Evolutionary conservation across 345 rosid species (phyloP), one percentile per base, ranked within the genome.

Genomic region (Eucalyptus grandis): DNA sequence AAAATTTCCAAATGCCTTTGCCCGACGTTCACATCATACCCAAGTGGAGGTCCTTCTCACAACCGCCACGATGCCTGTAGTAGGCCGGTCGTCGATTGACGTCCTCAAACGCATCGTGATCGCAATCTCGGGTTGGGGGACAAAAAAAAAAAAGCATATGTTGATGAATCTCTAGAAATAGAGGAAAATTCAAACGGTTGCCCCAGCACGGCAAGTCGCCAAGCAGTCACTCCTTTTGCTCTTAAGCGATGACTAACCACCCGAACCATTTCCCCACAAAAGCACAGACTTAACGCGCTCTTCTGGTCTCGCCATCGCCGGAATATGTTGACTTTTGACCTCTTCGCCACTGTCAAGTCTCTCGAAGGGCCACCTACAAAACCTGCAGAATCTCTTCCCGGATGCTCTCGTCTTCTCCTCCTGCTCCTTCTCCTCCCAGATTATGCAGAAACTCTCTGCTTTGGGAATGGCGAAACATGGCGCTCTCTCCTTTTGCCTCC

Each of bases 41-140:
- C 9, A 65, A 65, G 17, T n/a, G 34, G 40, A 1, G 6, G 46
- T 19, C 27, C 15, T 77, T 22, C 43, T 37, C 7, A 11, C 15
- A 40, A 37, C 15, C 0, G 27, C 83, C 83, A 40, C 15, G 27
- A 40, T 77, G 85, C 47, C 47, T 0, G 3, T 6, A 3, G 2
- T 24, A 4, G 37, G 34, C 77, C 5, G 6, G 37, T 30, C 37
- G 9, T 14, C 19, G 9, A 62, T 30, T 14, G 72, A 30, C 10
- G 1, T 30, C 8, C 34, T 62, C 72, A 7, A 30, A 62, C 8
- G 72, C 34, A 14, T 53, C 58, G 2, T 2, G 1, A 53, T 21
- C 58, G 10, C 26, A 53, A 53, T 21, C 11, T 19, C 1, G 11
- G 26, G 58, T 53, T 53, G 26, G 5, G 2, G 62, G 30, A 56